Percentiles rank a stretch among this genome's conserved stretches.
Evolutionary conservation across 768 basidiomycete genomes (phyloP).

Genomic region (Lactarius deliciosus): DNA sequence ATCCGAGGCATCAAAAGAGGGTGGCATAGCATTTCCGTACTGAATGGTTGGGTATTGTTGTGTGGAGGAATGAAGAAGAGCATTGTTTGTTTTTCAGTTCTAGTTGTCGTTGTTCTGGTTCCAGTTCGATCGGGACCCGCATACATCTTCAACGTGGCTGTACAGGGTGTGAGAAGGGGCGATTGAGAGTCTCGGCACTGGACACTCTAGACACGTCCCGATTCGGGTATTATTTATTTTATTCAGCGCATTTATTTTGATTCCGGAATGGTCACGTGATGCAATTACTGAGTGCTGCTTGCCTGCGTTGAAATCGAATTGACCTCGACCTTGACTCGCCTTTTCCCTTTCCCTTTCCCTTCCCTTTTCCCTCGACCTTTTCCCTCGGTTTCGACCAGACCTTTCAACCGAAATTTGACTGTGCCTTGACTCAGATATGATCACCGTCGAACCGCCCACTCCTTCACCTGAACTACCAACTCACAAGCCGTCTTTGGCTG

Average conservation of each 20-base stretch:
- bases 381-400: background rate
- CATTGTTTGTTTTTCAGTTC: background rate
- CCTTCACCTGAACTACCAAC: conserved; percentile 37
- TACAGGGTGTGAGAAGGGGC: background rate
- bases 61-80: background rate
- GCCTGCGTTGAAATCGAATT: background rate
- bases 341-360: background rate
- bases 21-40: background rate
- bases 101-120: background rate
- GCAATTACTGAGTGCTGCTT: background rate
- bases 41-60: background rate
- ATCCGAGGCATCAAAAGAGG: background rate
- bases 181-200: background rate
- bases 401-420: background rate
- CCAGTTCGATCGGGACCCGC: background rate
- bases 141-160: background rate
- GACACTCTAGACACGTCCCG: background rate
- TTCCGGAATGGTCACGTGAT: background rate
- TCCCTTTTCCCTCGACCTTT: background rate
- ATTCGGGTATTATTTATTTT: background rate
- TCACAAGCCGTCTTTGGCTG: conserved; percentile 48
- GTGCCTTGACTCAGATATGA: conserved; percentile 35
- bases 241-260: background rate
- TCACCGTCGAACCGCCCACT: conserved; percentile 38
- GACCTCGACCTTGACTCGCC: background rate